Conservation (phyloP, 2,329 filamentous ascomycete species). For the Botrytis fabae region DNA sequence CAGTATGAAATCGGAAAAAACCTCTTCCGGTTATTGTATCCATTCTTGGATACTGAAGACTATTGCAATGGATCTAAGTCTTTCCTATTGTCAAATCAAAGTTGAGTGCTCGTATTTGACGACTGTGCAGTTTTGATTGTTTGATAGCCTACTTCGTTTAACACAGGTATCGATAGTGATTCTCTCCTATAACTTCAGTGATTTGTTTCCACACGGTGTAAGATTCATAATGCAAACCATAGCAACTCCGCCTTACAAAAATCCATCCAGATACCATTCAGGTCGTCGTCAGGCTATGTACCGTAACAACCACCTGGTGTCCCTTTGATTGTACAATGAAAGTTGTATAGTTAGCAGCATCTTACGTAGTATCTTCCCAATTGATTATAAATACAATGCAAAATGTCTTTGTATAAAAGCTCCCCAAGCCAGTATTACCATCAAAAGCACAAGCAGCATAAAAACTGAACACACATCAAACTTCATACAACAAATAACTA, state of each 20-base stretch:
- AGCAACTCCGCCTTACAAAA: neutral
- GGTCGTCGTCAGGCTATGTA: too few relatives aligned
- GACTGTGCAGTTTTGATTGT: neutral
- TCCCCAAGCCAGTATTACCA: neutral
- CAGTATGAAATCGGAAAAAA: neutral
- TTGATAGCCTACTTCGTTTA: neutral
- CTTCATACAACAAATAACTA: too few relatives aligned
- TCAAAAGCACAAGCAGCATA: neutral
- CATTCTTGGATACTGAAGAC: neutral
- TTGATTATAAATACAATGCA: neutral
- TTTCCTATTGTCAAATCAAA: neutral
- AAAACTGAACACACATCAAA: too few relatives aligned
- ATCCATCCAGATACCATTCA: neutral
- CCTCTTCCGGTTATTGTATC: neutral
- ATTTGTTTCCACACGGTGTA: accelerated
- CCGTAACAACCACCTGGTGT: neutral
- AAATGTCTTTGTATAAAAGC: neutral
- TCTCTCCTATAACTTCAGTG: neutral
- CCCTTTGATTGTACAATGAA: neutral
- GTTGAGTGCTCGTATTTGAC: neutral
- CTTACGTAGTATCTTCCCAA: neutral
- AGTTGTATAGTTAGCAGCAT: neutral
- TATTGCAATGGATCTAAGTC: neutral
- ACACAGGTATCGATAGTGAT: accelerated
- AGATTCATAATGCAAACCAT: neutral